Conservation (phyloP, 371 early-diverging fungal species). For the Circinella minor region DNA sequence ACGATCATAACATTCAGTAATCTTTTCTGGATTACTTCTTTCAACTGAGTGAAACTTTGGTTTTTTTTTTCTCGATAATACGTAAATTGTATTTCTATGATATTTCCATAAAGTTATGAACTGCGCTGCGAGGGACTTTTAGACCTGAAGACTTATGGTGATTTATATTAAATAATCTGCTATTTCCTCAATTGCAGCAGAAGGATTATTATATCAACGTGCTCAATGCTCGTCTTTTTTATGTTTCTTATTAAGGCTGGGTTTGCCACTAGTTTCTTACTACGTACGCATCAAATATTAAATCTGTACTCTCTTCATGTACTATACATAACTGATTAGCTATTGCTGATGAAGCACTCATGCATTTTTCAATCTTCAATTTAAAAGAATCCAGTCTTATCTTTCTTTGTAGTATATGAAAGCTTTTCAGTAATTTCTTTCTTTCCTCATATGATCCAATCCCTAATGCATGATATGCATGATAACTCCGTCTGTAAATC, state of each 20-base stretch:
- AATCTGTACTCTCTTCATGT: constrained; percentile 12
- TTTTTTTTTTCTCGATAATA: constrained; percentile 13
- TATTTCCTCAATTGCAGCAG: constrained; percentile 14
- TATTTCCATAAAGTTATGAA: constrained; percentile 18
- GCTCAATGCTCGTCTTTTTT: constrained; percentile 8
- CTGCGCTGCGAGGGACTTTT: constrained; percentile 12
- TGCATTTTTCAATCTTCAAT: constrained; percentile 22
- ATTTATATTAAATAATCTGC: constrained; percentile 14
- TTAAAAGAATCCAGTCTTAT: constrained; percentile 14
- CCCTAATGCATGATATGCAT: too few relatives aligned
- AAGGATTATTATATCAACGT: constrained; percentile 23
- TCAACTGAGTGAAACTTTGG: constrained; percentile 5
- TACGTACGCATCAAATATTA: constrained; percentile 10
- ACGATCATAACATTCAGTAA: constrained; percentile 17
- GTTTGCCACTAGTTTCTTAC: constrained; percentile 8
- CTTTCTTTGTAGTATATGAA: background rate
- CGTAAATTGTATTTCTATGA: constrained; percentile 13
- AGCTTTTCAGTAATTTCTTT: constrained; percentile 5
- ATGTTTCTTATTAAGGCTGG: constrained; percentile 21
- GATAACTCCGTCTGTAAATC: too few relatives aligned
- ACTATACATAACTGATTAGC: constrained; percentile 22
- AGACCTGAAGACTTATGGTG: background rate
- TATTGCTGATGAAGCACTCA: constrained; percentile 21
- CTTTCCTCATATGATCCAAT: constrained; percentile 14
- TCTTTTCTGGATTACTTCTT: constrained; percentile 26